phyloP scores from a whole-genome alignment of 2,329 filamentous ascomycete species.

The Trichoderma brevicompactum region DNA sequence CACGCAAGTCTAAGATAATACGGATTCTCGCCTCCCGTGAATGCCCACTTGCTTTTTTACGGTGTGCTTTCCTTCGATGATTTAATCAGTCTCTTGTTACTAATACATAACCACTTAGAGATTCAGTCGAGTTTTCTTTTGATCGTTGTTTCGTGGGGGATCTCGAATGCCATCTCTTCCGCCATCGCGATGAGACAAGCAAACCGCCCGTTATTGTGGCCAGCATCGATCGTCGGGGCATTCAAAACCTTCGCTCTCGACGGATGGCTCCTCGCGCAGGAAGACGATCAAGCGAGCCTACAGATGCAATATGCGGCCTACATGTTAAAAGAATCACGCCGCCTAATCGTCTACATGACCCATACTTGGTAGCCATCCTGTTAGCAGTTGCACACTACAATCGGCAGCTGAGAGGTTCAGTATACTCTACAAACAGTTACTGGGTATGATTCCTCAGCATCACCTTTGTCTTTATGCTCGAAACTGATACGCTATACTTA shows the following conservation, averaged over 20 bases:
- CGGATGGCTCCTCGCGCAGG: neutral
- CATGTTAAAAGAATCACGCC: neutral
- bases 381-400: neutral
- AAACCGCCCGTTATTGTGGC: neutral
- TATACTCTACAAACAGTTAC: neutral
- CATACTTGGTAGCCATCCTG: conserved; percentile 1
- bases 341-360: neutral
- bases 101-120: neutral
- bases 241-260: neutral
- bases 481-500: neutral
- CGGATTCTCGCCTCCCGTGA: neutral
- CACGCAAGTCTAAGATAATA: neutral
- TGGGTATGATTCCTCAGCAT: neutral
- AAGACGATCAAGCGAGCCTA: neutral
- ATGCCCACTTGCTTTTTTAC: neutral
- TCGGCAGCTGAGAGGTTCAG: neutral
- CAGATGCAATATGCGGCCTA: neutral
- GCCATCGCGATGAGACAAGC: neutral
- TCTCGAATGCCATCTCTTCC: neutral
- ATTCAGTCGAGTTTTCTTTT: neutral
- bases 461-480: neutral
- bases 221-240: neutral
- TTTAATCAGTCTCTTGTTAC: neutral
- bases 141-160: neutral
- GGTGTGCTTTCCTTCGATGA: neutral